Evolutionary conservation across 495 filamentous ascomycete species (phyloP).

Genomic region (Penicillium desertorum): DNA sequence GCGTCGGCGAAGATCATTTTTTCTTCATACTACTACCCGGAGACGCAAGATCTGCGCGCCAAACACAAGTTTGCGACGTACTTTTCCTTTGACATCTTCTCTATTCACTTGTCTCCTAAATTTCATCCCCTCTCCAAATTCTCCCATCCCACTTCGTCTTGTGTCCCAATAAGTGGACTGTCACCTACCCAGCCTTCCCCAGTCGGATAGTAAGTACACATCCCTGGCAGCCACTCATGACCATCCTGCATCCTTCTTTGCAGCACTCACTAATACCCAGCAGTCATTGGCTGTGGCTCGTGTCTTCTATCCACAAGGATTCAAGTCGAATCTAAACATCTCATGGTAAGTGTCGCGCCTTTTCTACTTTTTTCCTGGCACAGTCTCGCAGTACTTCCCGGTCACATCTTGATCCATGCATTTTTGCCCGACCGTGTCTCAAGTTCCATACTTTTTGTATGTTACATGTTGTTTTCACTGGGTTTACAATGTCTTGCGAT

Average conservation of each 20-base stretch:
- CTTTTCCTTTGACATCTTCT: slow-evolving; percentile 7
- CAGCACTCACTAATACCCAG: slow-evolving; percentile 10
- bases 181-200: slow-evolving; percentile 18
- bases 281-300: slow-evolving; percentile 6
- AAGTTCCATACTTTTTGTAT: not conserved
- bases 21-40: slow-evolving; percentile 14
- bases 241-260: slow-evolving; percentile 19
- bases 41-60: slow-evolving; percentile 16
- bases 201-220: slow-evolving; percentile 30
- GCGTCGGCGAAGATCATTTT: slow-evolving; percentile 15
- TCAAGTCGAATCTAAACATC: slow-evolving; percentile 4
- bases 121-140: not conserved
- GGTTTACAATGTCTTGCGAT: not conserved
- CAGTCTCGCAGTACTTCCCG: slow-evolving; percentile 22
- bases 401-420: slow-evolving; percentile 33
- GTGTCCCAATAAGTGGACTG: slow-evolving; percentile 12
- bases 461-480: not conserved
- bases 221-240: slow-evolving; percentile 42
- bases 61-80: slow-evolving; percentile 11
- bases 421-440: slow-evolving; percentile 35
- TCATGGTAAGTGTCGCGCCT: slow-evolving; percentile 18
- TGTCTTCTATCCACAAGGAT: not conserved
- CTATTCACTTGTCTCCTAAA: slow-evolving; percentile 2
- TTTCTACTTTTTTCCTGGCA: slow-evolving; percentile 10
- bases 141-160: slow-evolving; percentile 8